Percentiles rank a stretch among this genome's conserved stretches.
Conservation (phyloP, 345 rosid species). For the Hypericum androsaemum region DNA sequence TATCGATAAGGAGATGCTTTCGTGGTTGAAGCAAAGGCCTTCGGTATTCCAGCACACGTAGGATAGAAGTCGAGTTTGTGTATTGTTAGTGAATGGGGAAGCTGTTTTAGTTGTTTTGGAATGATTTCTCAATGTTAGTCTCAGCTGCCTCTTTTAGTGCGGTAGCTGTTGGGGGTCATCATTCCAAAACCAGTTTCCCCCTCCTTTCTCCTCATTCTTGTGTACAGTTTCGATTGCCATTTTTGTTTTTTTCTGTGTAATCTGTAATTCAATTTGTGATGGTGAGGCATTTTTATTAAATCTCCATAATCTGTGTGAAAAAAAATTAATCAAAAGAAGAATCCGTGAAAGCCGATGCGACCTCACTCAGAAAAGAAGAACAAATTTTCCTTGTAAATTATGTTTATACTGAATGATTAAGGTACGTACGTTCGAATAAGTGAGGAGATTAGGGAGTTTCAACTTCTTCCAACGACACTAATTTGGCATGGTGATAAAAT, state of each 20-base stretch:
- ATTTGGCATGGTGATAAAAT: no score
- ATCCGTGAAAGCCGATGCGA: no score
- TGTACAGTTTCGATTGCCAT: conserved; percentile 34
- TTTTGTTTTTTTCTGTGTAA: conserved; percentile 14
- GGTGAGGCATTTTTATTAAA: conserved; percentile 5
- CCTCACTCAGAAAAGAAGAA: no score
- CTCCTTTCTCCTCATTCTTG: conserved; percentile 33
- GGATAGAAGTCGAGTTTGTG: conserved; percentile 41
- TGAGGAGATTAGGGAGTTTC: no score
- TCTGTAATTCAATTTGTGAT: conserved; percentile 42
- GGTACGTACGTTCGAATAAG: no score
- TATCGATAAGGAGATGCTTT: conserved; percentile 69
- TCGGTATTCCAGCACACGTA: conserved; percentile 57
- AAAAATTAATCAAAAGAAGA: no score
- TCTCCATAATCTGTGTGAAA: no score
- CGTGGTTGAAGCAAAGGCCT: conserved; percentile 86
- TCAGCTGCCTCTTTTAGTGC: conserved; percentile 27
- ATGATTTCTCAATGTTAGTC: conserved; percentile 26
- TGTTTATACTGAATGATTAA: no score
- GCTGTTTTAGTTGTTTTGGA: conserved; percentile 31
- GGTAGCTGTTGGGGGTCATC: conserved; percentile 37
- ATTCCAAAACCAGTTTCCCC: conserved; percentile 27
- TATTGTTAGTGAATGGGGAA: conserved; percentile 13
- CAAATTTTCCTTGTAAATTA: no score
- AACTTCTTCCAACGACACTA: no score